Evolutionary conservation across 1,139 yeast genomes (phyloP).

Genomic region (Debaryomyces singareniensis): DNA sequence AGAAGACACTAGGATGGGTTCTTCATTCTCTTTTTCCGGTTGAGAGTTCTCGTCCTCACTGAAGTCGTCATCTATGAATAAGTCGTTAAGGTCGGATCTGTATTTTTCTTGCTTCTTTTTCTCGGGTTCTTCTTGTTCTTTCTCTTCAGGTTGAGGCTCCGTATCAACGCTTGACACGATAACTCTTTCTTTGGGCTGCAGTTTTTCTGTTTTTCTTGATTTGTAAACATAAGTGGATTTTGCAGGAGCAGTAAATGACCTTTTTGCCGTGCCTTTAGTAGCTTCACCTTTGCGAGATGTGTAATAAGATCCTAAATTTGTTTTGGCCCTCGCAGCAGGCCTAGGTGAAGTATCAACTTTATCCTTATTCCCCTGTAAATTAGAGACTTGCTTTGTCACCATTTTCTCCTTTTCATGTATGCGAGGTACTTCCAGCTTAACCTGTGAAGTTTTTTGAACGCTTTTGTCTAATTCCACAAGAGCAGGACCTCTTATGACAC

Average conservation of each 20-base stretch:
- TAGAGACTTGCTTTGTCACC: constrained; percentile 22
- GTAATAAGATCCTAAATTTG: constrained; percentile 11
- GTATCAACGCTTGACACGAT: constrained; percentile 21
- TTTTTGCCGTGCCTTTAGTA: constrained; percentile 3
- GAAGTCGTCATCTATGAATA: constrained; percentile 12
- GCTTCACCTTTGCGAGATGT: constrained; percentile 17
- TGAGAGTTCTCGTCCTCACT: constrained; percentile 11
- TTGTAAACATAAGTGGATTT: constrained; percentile 26
- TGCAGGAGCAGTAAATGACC: constrained; percentile 9
- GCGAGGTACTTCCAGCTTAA: constrained; percentile 1
- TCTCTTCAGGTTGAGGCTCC: constrained; percentile 10
- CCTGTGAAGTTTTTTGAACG: constrained; percentile 3
- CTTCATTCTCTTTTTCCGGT: constrained; percentile 5
- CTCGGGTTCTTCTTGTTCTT: constrained; percentile 5
- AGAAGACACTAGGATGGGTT: constrained; percentile 7
- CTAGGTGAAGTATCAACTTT: constrained; percentile 5
- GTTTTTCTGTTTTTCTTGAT: constrained; percentile 29
- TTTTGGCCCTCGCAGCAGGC: constrained; percentile 9
- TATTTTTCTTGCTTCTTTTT: constrained; percentile 1
- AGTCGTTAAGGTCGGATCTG: constrained; percentile 11
- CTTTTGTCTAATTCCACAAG: constrained; percentile 8
- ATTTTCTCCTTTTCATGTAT: constrained; percentile 7
- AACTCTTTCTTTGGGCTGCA: constrained; percentile 31
- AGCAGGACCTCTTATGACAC: constrained; percentile 31
- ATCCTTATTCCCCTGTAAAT: constrained; percentile 10